Conservation (phyloP, 2,329 filamentous ascomycete species). For the Verticillium klebahnii region DNA sequence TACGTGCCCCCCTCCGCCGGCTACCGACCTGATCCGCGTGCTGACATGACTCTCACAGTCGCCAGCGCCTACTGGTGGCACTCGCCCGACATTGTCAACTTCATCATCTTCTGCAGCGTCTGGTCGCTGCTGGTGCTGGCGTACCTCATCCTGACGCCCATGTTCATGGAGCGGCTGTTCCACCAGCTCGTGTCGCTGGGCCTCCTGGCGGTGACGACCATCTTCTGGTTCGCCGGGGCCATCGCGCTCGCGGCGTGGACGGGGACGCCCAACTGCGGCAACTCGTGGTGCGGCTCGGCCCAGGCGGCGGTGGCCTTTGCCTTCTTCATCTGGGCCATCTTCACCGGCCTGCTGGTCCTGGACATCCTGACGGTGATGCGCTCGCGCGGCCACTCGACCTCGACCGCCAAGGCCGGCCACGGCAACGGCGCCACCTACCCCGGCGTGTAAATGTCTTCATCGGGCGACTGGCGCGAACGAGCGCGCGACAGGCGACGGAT, state of each 20-base stretch:
- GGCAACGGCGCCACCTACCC: slow-evolving; percentile 7
- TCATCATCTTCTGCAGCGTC: slow-evolving; percentile 73
- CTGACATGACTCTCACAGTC: slow-evolving; percentile 36
- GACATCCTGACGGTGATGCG: slow-evolving; percentile 40
- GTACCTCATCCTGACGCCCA: slow-evolving; percentile 66
- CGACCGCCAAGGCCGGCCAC: slow-evolving; percentile 7
- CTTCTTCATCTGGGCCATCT: slow-evolving; percentile 57
- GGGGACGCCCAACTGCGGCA: slow-evolving; percentile 49
- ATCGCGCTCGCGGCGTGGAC: slow-evolving; percentile 69
- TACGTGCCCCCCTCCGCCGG: slow-evolving; percentile 30
- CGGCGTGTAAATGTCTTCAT: slow-evolving; percentile 3
- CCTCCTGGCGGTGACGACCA: slow-evolving; percentile 67
- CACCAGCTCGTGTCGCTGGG: slow-evolving; percentile 62
- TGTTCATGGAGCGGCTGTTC: slow-evolving; percentile 55
- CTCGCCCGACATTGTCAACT: slow-evolving; percentile 58
- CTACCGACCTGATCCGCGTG: not conserved
- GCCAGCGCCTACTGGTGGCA: slow-evolving; percentile 35
- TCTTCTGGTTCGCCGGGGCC: slow-evolving; percentile 89
- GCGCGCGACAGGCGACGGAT: not conserved
- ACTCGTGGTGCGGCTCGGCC: slow-evolving; percentile 50
- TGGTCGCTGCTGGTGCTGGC: slow-evolving; percentile 70
- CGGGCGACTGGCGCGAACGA: not conserved
- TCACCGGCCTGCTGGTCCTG: slow-evolving; percentile 40
- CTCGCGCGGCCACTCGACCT: slow-evolving; percentile 28
- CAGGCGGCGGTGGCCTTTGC: slow-evolving; percentile 64